Evolutionary conservation across 2,329 filamentous ascomycete genomes (phyloP).

Genomic region (Alternaria arborescens): DNA sequence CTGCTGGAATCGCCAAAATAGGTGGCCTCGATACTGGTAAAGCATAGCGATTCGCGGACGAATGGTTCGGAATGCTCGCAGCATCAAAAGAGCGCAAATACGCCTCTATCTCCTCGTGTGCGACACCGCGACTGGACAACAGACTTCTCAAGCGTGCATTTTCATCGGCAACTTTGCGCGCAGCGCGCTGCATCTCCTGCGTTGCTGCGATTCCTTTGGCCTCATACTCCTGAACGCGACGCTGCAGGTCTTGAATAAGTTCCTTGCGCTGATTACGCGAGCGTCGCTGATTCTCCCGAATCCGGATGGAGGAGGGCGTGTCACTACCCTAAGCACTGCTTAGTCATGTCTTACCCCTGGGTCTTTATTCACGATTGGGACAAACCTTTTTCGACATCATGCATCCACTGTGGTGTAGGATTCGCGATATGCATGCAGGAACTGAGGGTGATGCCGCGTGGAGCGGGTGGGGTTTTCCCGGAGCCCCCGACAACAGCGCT

Average conservation of each 20-base stretch:
- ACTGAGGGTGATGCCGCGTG: neutral
- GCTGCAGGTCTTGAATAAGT: slow-evolving; percentile 73
- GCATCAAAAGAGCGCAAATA: slow-evolving; percentile 27
- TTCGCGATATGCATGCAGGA: neutral
- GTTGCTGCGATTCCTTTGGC: slow-evolving; percentile 70
- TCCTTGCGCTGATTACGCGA: slow-evolving; percentile 75
- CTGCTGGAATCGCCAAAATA: neutral
- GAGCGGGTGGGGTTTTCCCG: neutral
- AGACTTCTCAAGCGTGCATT: slow-evolving; percentile 69
- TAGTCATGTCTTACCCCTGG: neutral
- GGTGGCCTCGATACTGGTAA: neutral
- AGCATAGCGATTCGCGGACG: neutral
- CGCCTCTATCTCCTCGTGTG: slow-evolving; percentile 29
- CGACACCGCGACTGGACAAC: slow-evolving; percentile 51
- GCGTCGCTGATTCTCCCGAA: slow-evolving; percentile 78
- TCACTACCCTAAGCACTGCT: slow-evolving; percentile 38
- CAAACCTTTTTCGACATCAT: slow-evolving; percentile 15
- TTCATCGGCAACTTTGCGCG: slow-evolving; percentile 71
- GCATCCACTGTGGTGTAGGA: neutral
- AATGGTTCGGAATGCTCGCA: neutral
- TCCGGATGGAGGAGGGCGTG: slow-evolving; percentile 54
- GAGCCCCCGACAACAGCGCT: neutral
- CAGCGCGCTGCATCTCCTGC: slow-evolving; percentile 73
- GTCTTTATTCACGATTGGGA: neutral
- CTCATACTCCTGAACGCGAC: slow-evolving; percentile 68